phyloP scores from a whole-genome alignment of 257 asterid species.

The Striga asiatica region DNA sequence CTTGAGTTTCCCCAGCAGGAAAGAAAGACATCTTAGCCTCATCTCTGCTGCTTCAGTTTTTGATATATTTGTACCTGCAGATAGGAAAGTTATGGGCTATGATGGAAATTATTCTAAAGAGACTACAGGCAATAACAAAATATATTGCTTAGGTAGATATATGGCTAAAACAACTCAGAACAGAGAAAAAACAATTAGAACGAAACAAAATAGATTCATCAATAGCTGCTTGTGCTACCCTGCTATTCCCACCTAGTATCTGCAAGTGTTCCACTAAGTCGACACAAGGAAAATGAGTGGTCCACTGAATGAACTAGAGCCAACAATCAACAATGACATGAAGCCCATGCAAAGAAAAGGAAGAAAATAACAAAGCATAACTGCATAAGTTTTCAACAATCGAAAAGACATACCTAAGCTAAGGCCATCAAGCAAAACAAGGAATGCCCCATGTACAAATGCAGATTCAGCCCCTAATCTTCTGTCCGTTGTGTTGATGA shows the following conservation, averaged over 20 bases:
- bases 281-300: no score
- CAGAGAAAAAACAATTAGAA: slow-evolving; percentile 1
- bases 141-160: not conserved
- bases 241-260: no score
- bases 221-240: not conserved
- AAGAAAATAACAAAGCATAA: no score
- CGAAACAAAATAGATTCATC: slow-evolving; percentile 5
- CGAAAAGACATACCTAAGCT: slow-evolving; percentile 45
- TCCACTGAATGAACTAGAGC: not conserved
- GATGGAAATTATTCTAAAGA: not conserved
- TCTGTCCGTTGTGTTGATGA: slow-evolving; percentile 46
- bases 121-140: not conserved
- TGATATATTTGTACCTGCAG: slow-evolving; percentile 69
- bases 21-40: slow-evolving; percentile 54
- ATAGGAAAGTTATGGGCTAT: slow-evolving; percentile 11
- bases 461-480: slow-evolving; percentile 60
- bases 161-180: not conserved
- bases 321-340: not conserved
- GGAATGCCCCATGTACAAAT: slow-evolving; percentile 74
- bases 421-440: slow-evolving; percentile 77
- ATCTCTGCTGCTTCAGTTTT: slow-evolving; percentile 63
- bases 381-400: not conserved
- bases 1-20: slow-evolving; percentile 62
- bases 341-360: not conserved
- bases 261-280: no score